Conservation (phyloP, 768 basidiomycete genomes). For the Rubroboletus satanas region DNA sequence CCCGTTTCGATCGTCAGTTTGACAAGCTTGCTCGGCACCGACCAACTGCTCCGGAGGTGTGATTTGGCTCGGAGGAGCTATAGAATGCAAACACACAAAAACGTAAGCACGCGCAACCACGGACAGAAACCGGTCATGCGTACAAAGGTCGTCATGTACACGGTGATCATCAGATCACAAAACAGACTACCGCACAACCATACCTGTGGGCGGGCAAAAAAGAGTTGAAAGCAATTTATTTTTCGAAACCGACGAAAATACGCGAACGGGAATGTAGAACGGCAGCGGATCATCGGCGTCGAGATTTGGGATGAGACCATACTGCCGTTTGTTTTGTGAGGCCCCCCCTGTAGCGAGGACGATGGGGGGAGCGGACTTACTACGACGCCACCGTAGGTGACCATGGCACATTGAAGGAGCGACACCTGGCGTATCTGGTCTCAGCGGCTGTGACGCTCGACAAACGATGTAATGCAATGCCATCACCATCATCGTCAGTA, state of each 20-base stretch:
- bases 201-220: neutral
- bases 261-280: slow-evolving; percentile 9
- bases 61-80: slow-evolving; percentile 4
- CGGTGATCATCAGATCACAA: slow-evolving; percentile 11
- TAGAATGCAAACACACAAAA: neutral
- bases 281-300: neutral
- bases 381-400: slow-evolving; percentile 7
- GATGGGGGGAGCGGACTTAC: neutral
- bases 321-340: neutral
- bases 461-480: neutral
- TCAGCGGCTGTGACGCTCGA: neutral
- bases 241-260: neutral
- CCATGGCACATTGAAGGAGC: slow-evolving; percentile 9
- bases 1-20: slow-evolving; percentile 12
- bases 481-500: slow-evolving; percentile 4
- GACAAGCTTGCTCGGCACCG: neutral
- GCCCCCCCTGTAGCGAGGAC: neutral
- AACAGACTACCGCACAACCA: slow-evolving; percentile 7
- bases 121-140: neutral
- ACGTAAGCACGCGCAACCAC: neutral
- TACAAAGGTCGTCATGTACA: slow-evolving; percentile 7
- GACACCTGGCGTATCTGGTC: slow-evolving; percentile 1
- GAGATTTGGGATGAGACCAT: slow-evolving; percentile 7
- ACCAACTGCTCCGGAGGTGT: neutral
- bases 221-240: neutral